Evolutionary conservation across 805 yeast genomes (phyloP).

Genomic region (Kazachstania kunashirensis): DNA sequence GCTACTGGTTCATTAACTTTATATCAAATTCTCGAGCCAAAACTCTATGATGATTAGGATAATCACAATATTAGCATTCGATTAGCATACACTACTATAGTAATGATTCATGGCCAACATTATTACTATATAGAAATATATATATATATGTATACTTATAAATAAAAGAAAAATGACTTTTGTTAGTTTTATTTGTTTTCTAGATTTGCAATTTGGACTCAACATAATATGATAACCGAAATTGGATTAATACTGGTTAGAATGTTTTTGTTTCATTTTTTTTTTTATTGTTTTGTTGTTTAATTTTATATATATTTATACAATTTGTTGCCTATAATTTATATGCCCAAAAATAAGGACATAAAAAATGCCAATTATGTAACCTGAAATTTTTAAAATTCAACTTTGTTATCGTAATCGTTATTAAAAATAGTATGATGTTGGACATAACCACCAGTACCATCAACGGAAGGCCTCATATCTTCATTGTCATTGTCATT

Average conservation of each 20-base stretch:
- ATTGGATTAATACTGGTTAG: too few species aligned
- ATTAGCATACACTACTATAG: too few species aligned
- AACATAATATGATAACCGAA: too few species aligned
- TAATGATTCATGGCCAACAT: too few species aligned
- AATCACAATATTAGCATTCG: neutral
- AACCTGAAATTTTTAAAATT: constrained; percentile 11
- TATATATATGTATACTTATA: too few species aligned
- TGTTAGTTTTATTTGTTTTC: too few species aligned
- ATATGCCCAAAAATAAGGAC: neutral
- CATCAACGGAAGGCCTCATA: constrained; percentile 13
- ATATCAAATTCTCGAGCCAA: constrained; percentile 6
- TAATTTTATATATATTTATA: constrained; percentile 1
- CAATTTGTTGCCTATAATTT: neutral
- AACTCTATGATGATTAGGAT: neutral
- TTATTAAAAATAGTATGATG: constrained; percentile 14
- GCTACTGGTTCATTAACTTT: constrained; percentile 53
- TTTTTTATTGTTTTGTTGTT: neutral
- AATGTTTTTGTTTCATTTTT: neutral
- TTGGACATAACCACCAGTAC: constrained; percentile 28
- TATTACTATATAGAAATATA: too few species aligned
- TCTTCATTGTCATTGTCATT: constrained; percentile 6
- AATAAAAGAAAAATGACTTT: too few species aligned
- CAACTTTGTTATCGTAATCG: constrained; percentile 6
- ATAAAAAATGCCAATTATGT: too few species aligned
- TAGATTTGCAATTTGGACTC: too few species aligned